Evolutionary conservation across 306 rosid genomes (phyloP).

Genomic region (Ormosia emarginata): DNA sequence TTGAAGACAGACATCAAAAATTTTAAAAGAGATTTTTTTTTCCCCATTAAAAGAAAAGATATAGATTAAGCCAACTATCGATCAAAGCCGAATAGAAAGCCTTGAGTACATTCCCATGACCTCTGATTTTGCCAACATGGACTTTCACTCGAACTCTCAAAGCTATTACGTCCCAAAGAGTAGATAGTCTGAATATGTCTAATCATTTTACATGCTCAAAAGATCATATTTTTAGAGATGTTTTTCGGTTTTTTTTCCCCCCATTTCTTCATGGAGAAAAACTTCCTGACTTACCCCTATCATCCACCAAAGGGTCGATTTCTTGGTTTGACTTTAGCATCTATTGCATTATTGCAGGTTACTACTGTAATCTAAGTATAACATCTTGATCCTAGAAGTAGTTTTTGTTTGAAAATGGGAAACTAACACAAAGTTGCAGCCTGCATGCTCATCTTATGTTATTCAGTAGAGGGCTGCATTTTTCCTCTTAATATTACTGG

Average conservation of each 20-base stretch:
- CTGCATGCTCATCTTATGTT: background rate
- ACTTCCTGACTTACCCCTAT: background rate
- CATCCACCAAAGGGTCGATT: background rate
- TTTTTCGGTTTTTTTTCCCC: background rate
- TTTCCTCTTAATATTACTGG: background rate
- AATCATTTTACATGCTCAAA: background rate
- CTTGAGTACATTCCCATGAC: background rate
- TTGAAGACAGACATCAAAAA: background rate
- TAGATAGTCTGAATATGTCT: background rate
- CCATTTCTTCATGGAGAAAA: background rate
- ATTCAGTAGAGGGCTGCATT: background rate
- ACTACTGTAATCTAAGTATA: constrained; percentile 1
- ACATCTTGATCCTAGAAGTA: background rate
- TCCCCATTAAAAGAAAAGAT: background rate
- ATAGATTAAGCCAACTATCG: background rate
- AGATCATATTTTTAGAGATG: background rate
- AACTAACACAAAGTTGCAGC: background rate
- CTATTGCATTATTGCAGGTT: background rate
- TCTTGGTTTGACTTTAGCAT: background rate
- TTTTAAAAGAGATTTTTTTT: background rate
- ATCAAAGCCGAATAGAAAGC: background rate
- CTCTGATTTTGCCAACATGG: background rate
- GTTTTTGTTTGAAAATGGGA: background rate
- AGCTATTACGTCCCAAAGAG: too few species aligned
- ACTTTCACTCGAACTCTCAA: background rate